Base-by-base conservation (phyloP, 148 eudicot genomes). In the Cornus suecica region DNA sequence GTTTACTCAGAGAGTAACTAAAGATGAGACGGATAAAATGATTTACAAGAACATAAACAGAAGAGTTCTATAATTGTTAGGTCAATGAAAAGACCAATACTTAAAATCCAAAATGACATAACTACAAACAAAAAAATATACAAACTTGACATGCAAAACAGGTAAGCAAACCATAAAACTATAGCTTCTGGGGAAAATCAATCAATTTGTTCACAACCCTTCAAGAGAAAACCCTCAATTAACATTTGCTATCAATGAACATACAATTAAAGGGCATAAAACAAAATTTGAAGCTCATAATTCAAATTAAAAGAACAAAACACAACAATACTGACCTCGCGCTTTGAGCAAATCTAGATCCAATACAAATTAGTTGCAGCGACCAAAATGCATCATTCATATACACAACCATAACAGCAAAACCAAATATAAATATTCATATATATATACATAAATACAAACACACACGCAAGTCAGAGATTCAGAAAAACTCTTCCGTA, bases 261-360 rank as follows among this genome's bases (percentile, higher is more conserved):
- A 22, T 18, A 58, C 18, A 58, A 58, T 58, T 18, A 58, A 4
- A 58, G 24, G 8, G 23, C 8, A 22, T 4, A 58, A 58, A 58
- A 18, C 24, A 58, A 28, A 37, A 61, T 24, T 65, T 23, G 32
- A 71, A 71, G 26, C 69, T 1, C 8, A 37, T 15, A 76, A 69
- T 64, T 65, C 23, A 60, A 52, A 52, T 0, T 0, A 20, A 52
- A 52, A 52, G 13, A 58, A 20, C 3, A 22, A 58, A 70, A 66
- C 56, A 23, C 5, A 64, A 60, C 26, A 45, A 67, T 27, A 76
- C 81, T 58, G 73, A 74, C 80, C 83, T 82, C 25, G n/a, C 27
- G 25, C n/a, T 74, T 48, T 26, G 25, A 76, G 41, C 79, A 77
- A 72, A 77, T 82, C 81, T 74, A 76, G 81, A 76, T 76, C 85